phyloP scores from a whole-genome alignment of 352 stramenopile genomes.

The Plasmopara halstedii region DNA sequence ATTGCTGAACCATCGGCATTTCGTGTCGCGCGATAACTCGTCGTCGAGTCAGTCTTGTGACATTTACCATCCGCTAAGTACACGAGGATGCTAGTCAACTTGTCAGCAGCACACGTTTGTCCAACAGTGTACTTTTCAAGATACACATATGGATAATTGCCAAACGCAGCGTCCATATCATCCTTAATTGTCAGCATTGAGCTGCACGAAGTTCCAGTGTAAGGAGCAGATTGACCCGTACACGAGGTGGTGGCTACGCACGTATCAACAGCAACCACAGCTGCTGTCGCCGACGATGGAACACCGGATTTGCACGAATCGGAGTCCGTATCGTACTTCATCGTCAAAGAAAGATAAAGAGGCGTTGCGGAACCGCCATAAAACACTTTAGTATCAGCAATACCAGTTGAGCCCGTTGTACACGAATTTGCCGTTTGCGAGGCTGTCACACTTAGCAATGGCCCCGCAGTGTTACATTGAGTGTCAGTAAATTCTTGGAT shows the following conservation, averaged over 20 bases:
- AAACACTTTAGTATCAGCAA: conserved; percentile 6
- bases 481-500: conserved; percentile 1
- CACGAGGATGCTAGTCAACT: not conserved
- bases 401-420: not conserved
- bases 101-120: not conserved
- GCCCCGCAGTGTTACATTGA: not conserved
- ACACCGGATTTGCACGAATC: not conserved
- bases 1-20: not conserved
- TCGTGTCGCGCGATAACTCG: conserved; percentile 2
- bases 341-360: not conserved
- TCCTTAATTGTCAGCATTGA: not conserved
- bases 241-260: not conserved
- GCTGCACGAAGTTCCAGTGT: not conserved
- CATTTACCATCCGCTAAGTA: conserved; percentile 6
- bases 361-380: not conserved
- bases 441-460: not conserved
- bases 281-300: not conserved
- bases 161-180: not conserved
- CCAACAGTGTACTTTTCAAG: conserved; percentile 2
- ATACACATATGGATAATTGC: not conserved
- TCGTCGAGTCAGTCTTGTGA: not conserved
- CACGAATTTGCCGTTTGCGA: not conserved
- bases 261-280: not conserved
- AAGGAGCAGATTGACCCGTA: not conserved
- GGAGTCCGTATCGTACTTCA: not conserved